Base-by-base conservation (phyloP, 2,329 filamentous ascomycete species). In the Raffaelea ambrosiae region DNA sequence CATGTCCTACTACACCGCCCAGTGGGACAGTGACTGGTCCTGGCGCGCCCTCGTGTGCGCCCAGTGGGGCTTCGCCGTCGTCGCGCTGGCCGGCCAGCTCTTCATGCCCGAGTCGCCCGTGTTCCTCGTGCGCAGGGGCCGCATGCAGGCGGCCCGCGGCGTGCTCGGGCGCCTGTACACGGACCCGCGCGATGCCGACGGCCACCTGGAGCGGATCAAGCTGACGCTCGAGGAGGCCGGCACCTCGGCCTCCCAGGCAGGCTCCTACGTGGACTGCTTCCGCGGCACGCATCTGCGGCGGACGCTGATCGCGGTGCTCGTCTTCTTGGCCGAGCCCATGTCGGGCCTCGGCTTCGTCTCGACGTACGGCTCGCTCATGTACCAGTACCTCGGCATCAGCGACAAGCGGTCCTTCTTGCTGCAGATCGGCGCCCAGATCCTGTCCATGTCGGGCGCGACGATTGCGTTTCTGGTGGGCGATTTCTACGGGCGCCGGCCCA, bases 211-310 rank as follows among this genome's bases (percentile, higher is more conserved):
- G 40, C 46, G 77, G 55, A 80, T 83, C 58, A 63, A 73, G 23
- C 71, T 79, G 54, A 83, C 79, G 0, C 63, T 79, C 2, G 77
- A 81, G 58, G 68, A 74, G 51, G 66, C 68, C 3, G 71, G 70
- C 1, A 72, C 70, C 29, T 8, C 19, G 43, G 26, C 33, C 35
- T 38, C 26, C 7, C 26, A 13, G 26, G 26, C 26, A 29, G 26
- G 7, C 7, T 29, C 58, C 0, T 66, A 63, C 48, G 31, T 60
- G 1, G 63, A 66, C 44, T 65, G 62, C 51, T 65, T 66, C 56
- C 56, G 58, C 2, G 54, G 54, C 38, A 55, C 56, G 8, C 63
- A 66, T 50, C 52, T 63, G 1, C 60, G 63, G 2, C 61, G 68
- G 14, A 70, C 67, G 2, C 57, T 69, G 31, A 61, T 71, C 20